Evolutionary conservation across 2,329 filamentous ascomycete genomes (phyloP).

Genomic region (Cladosporium sp.): DNA sequence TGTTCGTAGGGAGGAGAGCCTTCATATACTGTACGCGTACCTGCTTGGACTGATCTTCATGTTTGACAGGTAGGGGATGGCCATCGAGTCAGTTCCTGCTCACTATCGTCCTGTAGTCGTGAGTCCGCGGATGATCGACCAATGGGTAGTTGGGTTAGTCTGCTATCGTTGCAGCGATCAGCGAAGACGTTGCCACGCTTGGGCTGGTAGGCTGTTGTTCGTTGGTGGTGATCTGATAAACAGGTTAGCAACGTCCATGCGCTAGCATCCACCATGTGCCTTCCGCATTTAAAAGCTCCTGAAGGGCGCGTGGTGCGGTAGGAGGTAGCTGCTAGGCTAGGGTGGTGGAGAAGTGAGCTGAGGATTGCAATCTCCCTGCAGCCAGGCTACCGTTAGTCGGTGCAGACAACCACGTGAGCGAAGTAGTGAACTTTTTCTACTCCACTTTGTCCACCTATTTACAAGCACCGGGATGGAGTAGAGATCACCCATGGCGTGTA

Average conservation of each 20-base stretch:
- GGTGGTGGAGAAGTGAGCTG: neutral
- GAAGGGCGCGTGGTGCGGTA: no score
- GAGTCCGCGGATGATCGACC: neutral
- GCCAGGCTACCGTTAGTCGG: neutral
- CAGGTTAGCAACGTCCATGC: neutral
- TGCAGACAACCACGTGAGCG: neutral
- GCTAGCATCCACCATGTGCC: neutral
- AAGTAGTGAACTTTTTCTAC: no score
- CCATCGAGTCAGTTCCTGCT: slow-evolving; percentile 1
- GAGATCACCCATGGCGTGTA: no score
- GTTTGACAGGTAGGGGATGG: neutral
- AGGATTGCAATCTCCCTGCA: neutral
- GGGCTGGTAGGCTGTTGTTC: neutral
- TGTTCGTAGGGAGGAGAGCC: neutral
- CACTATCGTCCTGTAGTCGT: neutral
- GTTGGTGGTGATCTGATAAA: neutral
- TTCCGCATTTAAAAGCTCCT: neutral
- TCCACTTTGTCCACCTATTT: neutral
- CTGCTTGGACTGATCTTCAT: no score
- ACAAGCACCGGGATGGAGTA: no score
- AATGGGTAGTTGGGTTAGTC: neutral
- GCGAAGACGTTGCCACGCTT: neutral
- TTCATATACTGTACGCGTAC: neutral
- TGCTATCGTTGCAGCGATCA: neutral
- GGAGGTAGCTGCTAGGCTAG: neutral